phyloP scores from a whole-genome alignment of 805 yeast species.

The Nakazawaea wyomingensis region DNA sequence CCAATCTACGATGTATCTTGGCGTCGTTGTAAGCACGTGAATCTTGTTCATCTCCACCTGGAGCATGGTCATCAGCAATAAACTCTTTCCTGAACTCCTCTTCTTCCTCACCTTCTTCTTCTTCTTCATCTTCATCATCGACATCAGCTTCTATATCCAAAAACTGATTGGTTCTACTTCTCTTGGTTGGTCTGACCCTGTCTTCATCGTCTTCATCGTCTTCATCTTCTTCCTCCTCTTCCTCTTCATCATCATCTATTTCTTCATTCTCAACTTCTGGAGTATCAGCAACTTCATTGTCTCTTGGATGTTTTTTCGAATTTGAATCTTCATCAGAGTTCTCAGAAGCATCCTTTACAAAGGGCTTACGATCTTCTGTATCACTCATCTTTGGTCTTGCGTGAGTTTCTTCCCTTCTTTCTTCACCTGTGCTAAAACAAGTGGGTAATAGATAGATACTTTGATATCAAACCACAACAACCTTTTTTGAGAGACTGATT shows the following conservation, averaged over 20 bases:
- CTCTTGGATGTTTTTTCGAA: constrained; percentile 4
- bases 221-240: constrained; percentile 43
- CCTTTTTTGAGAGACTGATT: too few species aligned
- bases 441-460: too few species aligned
- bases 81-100: constrained; percentile 81
- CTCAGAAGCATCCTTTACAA: constrained; percentile 6
- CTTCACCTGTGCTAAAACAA: too few species aligned
- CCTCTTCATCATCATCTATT: constrained; percentile 46
- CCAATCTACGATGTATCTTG: constrained; percentile 85
- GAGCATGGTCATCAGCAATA: constrained; percentile 69
- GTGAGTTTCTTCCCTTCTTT: too few species aligned
- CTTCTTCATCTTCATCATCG: constrained; percentile 93
- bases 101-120: constrained; percentile 91
- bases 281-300: background rate
- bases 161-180: constrained; percentile 71
- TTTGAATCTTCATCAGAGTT: background rate
- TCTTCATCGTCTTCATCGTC: constrained; percentile 56
- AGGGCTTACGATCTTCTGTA: constrained; percentile 7
- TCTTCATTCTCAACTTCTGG: constrained; percentile 29
- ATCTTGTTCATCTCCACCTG: constrained; percentile 35
- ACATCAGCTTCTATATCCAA: constrained; percentile 99
- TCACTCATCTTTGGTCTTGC: too few species aligned
- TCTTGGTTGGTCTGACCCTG: constrained; percentile 39
- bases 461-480: too few species aligned
- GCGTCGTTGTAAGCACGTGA: constrained; percentile 44